Conservation (phyloP, 176 grass and related monocot species). For the Calamus simplicifolius region DNA sequence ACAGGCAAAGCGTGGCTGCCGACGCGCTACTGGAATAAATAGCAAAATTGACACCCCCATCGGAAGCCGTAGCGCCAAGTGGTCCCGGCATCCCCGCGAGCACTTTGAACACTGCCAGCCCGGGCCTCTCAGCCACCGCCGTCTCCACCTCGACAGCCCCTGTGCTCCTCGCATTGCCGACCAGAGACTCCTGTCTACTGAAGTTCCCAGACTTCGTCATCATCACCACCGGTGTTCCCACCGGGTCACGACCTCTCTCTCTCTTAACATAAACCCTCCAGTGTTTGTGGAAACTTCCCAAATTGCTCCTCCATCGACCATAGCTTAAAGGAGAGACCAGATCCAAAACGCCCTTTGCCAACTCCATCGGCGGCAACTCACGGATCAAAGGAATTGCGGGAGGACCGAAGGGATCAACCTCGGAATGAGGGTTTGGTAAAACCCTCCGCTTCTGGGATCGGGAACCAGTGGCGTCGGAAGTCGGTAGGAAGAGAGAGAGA, state of each 20-base stretch:
- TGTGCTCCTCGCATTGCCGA: conserved; percentile 1
- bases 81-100: conserved; percentile 60
- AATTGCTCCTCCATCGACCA: neutral
- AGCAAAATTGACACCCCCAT: conserved; percentile 82
- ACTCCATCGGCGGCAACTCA: neutral
- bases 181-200: conserved; percentile 4
- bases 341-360: neutral
- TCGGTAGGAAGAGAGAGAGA: neutral
- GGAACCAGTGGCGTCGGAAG: neutral
- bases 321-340: neutral
- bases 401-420: neutral
- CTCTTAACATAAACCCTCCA: neutral
- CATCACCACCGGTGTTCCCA: neutral
- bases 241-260: neutral
- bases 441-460: too few relatives aligned
- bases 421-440: too few relatives aligned
- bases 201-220: neutral
- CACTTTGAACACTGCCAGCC: conserved; percentile 39
- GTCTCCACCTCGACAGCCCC: conserved; percentile 5
- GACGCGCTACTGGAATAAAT: conserved; percentile 59
- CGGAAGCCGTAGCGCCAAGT: conserved; percentile 55
- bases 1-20: conserved; percentile 62
- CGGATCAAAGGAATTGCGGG: too few relatives aligned
- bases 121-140: conserved; percentile 20
- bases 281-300: neutral